These are phyloP conservation scores for Yamadazyma sp. DNA, from an alignment of 1,139 yeast species.

Conservation along the genomic window DNA sequence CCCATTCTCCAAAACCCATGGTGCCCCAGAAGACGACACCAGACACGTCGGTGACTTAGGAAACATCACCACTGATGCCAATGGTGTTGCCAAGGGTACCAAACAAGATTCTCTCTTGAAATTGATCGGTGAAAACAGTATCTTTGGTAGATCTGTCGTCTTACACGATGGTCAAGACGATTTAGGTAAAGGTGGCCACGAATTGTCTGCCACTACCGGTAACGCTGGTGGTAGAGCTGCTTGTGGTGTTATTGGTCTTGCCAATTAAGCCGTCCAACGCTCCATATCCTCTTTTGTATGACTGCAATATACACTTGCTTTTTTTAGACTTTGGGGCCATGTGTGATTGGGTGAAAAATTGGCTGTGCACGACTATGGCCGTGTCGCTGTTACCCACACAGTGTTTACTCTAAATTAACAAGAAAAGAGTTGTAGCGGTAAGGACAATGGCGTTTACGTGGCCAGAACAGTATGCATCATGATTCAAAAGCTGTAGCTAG, in stretches of 20 bases:
- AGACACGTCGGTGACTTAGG: slow-evolving; percentile 99
- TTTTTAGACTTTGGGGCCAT: no score
- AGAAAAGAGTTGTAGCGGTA: no score
- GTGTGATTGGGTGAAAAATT: not conserved
- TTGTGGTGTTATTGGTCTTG: slow-evolving; percentile 95
- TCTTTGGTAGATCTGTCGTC: slow-evolving; percentile 94
- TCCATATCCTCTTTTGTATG: no score
- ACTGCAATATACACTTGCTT: no score
- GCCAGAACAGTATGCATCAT: no score
- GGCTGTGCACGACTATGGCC: not conserved
- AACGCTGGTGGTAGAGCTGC: slow-evolving; percentile 99
- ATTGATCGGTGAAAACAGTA: slow-evolving; percentile 80
- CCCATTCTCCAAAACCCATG: slow-evolving; percentile 89
- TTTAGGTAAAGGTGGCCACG: slow-evolving; percentile 93
- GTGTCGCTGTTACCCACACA: no score
- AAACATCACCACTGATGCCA: slow-evolving; percentile 81
- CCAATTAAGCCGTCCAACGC: slow-evolving; percentile 36
- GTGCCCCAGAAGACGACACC: slow-evolving; percentile 84
- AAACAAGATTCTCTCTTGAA: slow-evolving; percentile 75
- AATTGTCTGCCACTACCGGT: slow-evolving; percentile 95
- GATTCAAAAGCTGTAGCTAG: no score
- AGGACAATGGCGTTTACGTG: no score
- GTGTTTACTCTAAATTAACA: no score
- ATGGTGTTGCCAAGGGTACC: slow-evolving; percentile 88
- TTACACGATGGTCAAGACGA: slow-evolving; percentile 95